phyloP scores from a whole-genome alignment of 768 basidiomycete species.

The Glaciozyma antarctica region DNA sequence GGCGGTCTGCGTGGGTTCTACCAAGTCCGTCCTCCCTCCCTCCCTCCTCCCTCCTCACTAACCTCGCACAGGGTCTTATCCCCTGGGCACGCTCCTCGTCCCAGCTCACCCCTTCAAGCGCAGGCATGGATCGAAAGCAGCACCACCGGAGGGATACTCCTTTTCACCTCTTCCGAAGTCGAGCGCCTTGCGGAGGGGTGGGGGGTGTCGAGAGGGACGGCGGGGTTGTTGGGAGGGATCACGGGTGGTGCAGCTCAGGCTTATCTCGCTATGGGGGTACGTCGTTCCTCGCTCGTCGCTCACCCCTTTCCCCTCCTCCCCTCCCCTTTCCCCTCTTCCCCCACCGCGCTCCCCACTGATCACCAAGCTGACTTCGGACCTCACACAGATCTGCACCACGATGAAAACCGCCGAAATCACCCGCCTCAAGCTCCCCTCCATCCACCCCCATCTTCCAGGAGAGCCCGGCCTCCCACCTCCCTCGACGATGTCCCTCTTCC shows the following conservation, averaged over 20 bases:
- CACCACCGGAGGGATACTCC: constrained; percentile 88
- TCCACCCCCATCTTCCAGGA: too few species aligned
- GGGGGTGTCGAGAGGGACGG: constrained; percentile 66
- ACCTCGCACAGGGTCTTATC: constrained; percentile 63
- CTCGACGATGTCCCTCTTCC: constrained; percentile 45
- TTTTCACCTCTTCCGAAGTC: constrained; percentile 89
- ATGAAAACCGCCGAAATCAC: constrained; percentile 84
- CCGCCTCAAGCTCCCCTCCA: constrained; percentile 54
- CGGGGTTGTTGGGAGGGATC: constrained; percentile 91
- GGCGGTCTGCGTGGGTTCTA: constrained; percentile 84
- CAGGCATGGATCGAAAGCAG: constrained; percentile 91
- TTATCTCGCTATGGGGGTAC: constrained; percentile 64
- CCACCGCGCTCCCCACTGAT: too few species aligned
- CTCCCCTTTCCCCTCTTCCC: too few species aligned
- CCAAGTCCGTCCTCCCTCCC: constrained; percentile 44
- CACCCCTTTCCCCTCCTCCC: not conserved
- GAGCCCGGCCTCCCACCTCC: too few species aligned
- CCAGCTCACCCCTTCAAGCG: too few species aligned
- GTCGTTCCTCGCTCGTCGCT: constrained; percentile 73
- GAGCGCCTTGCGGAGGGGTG: constrained; percentile 52
- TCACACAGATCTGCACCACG: too few species aligned
- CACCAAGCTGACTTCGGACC: too few species aligned
- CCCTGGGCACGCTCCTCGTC: constrained; percentile 50
- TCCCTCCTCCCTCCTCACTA: not conserved
- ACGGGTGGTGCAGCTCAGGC: constrained; percentile 93